Evolutionary conservation across 108 stramenopile species (phyloP).

Genomic region (Bacterosira constricta): DNA sequence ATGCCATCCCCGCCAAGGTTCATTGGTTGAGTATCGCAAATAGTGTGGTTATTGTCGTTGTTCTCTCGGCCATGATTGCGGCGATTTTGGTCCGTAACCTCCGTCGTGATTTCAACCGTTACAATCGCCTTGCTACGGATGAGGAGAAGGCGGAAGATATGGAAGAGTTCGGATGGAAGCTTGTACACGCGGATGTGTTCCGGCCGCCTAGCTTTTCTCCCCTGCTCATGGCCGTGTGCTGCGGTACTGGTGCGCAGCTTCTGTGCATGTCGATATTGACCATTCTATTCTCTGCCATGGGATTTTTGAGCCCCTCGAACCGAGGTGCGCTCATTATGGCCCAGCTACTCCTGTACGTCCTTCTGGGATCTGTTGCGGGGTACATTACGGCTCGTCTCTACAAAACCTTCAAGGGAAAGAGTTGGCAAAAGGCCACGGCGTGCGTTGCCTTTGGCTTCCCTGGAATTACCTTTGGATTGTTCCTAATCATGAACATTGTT

Average conservation of each 20-base stretch:
- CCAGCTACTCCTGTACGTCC: conserved; percentile 94
- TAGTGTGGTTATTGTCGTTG: conserved; percentile 92
- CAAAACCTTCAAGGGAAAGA: conserved; percentile 98
- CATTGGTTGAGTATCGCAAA: conserved; percentile 97
- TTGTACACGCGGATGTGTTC: conserved; percentile 98
- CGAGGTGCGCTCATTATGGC: conserved; percentile 97
- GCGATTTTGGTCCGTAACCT: conserved; percentile 93
- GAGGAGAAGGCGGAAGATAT: conserved; percentile 95
- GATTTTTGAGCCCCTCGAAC: conserved; percentile 95
- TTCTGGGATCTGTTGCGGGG: conserved; percentile 93
- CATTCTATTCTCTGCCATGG: conserved; percentile 93
- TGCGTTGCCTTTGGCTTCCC: conserved; percentile 92
- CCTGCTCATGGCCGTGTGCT: conserved; percentile 83
- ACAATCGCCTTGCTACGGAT: conserved; percentile 90
- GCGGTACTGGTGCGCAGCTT: conserved; percentile 94
- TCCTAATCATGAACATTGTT: conserved; percentile 89
- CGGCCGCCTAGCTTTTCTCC: conserved; percentile 90
- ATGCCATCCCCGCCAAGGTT: conserved; percentile 89
- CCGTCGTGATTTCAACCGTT: conserved; percentile 81
- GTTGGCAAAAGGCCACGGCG: conserved; percentile 93
- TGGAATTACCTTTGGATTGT: conserved; percentile 81
- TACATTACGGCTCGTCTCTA: conserved; percentile 93
- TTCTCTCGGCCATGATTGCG: conserved; percentile 94
- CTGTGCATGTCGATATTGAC: conserved; percentile 86
- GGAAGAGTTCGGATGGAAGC: conserved; percentile 99